Evolutionary conservation across 495 filamentous ascomycete species (phyloP), one percentile per base, ranked within the genome.

Genomic region (Aspergillus campestris): DNA sequence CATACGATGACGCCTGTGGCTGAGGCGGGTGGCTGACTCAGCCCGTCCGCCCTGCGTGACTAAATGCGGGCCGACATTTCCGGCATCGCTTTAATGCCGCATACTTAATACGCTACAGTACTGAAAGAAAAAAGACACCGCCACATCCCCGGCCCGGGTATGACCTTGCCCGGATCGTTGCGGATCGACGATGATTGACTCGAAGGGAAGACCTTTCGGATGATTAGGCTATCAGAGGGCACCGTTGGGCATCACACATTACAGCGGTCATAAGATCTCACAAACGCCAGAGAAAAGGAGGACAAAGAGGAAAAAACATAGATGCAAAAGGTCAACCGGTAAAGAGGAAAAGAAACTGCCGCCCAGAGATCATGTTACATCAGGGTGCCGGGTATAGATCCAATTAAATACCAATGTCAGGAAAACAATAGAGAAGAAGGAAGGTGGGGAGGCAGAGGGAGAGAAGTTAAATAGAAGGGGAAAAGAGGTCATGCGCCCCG

Each of bases 91-190:
- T 24, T 24, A 24, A 24, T 24, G 18, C 18, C 18, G 18, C 18
- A 24, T 24, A 24, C 18, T 24, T 1, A 24, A 24, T 24, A 24
- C 18, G 18, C 18, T 24, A 24, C 18, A 24, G 18, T 24, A 24
- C 18, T 24, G 18, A 4, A 24, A 24, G 4, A 24, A 4, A 4
- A 42, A n/a, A 0, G n/a, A 51, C 51, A 58, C 55, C 51, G 55
- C 53, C 53, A 56, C 53, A 43, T 11, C 44, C 35, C 56, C 50
- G 52, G 11, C 55, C 55, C 53, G 56, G 47, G 32, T 47, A 59
- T 51, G 53, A 53, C 56, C 56, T 48, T 41, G 18, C 30, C 31
- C 55, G 56, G 56, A 47, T 59, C 46, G 50, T 58, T 54, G 55
- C 55, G 55, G 55, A 47, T 39, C 45, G 45, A 12, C 27, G 2